Percentiles rank a stretch among this genome's conserved stretches.
Evolutionary conservation across 768 basidiomycete genomes (phyloP).

Genomic region (Termitomyces sp.): DNA sequence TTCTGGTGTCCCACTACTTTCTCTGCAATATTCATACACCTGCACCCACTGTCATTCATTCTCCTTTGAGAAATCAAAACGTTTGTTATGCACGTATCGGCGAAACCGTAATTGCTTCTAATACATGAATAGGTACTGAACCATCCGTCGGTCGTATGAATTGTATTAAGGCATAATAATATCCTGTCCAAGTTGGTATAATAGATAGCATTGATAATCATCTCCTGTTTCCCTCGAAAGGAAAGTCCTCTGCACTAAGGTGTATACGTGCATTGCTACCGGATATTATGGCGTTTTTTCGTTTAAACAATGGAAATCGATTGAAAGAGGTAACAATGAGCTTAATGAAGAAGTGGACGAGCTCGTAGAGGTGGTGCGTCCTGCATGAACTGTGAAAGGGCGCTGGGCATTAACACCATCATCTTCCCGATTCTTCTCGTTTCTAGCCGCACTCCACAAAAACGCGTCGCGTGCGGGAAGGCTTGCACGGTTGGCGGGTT

Average conservation of each 20-base stretch:
- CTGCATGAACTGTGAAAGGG: conserved; percentile 16
- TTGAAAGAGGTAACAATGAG: conserved; percentile 20
- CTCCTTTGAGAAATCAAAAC: no score
- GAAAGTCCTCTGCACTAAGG: not conserved
- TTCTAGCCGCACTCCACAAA: conserved; percentile 17
- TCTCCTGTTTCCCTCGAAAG: not conserved
- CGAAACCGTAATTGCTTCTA: no score
- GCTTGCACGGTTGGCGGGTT: conserved; percentile 35
- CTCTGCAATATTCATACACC: no score
- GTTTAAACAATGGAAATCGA: conserved; percentile 15
- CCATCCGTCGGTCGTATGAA: not conserved
- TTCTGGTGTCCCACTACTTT: no score
- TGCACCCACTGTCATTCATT: no score
- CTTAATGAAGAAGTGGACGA: conserved; percentile 27
- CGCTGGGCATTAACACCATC: conserved; percentile 5
- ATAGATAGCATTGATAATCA: not conserved
- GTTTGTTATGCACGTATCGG: no score
- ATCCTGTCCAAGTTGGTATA: not conserved
- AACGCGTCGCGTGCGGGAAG: conserved; percentile 8
- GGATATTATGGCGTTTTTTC: conserved; percentile 14
- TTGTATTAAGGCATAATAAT: not conserved
- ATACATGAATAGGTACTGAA: not conserved
- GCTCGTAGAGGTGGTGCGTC: conserved; percentile 21
- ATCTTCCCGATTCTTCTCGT: conserved; percentile 18
- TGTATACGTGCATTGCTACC: not conserved